These are phyloP conservation scores for Saccharomycopsis lassenensis DNA, from an alignment of 805 yeast genomes.

Conservation along the genomic window DNA sequence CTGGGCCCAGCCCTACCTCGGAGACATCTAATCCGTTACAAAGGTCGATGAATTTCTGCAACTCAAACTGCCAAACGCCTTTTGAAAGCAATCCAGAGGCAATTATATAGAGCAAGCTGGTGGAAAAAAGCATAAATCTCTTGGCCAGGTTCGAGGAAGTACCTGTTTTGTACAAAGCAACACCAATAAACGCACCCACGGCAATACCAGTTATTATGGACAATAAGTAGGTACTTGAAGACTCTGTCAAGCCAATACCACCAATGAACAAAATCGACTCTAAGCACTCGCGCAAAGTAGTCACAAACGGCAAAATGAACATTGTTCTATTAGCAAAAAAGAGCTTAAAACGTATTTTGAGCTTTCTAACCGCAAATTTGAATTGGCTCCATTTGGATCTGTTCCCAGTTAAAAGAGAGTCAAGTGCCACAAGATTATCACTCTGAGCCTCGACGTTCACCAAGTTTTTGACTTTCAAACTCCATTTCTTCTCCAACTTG, in stretches of 20 bases:
- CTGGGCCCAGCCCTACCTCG: slow-evolving; percentile 89
- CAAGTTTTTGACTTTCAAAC: slow-evolving; percentile 30
- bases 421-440: slow-evolving; percentile 2
- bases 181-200: slow-evolving; percentile 55
- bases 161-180: slow-evolving; percentile 64
- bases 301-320: slow-evolving; percentile 71
- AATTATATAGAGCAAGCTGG: slow-evolving; percentile 72
- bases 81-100: slow-evolving; percentile 81
- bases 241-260: slow-evolving; percentile 72
- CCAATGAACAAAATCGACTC: slow-evolving; percentile 91
- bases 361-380: slow-evolving; percentile 2
- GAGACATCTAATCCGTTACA: slow-evolving; percentile 80
- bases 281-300: slow-evolving; percentile 80
- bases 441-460: slow-evolving; percentile 2
- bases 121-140: slow-evolving; percentile 60
- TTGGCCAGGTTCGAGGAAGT: slow-evolving; percentile 58
- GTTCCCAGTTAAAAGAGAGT: background rate
- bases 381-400: background rate
- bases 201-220: slow-evolving; percentile 49
- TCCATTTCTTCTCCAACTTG: slow-evolving; percentile 75
- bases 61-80: slow-evolving; percentile 85
- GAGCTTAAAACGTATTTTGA: slow-evolving; percentile 22
- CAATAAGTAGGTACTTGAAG: slow-evolving; percentile 51
- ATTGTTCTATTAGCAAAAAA: slow-evolving; percentile 54
- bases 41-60: slow-evolving; percentile 59